Evolutionary conservation across 2,329 filamentous ascomycete species (phyloP).

Genomic region (Fusarium goolgardi): DNA sequence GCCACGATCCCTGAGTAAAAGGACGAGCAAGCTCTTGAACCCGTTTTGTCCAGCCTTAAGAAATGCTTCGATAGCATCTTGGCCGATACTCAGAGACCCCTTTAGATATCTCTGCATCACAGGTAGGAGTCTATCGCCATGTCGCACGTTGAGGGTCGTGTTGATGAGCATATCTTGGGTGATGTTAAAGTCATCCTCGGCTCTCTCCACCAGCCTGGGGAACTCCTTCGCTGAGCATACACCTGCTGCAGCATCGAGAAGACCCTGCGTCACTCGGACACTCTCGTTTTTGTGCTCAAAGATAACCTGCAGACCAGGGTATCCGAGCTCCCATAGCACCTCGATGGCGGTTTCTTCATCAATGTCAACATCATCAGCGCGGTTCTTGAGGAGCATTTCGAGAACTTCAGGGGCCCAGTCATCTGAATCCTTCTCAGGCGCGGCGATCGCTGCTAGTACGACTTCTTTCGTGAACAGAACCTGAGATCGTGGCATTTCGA

Average conservation of each 20-base stretch:
- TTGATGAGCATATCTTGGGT: slow-evolving; percentile 35
- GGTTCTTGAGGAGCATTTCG: slow-evolving; percentile 29
- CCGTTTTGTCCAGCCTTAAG: slow-evolving; percentile 25
- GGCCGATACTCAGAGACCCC: slow-evolving; percentile 11
- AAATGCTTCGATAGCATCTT: slow-evolving; percentile 27
- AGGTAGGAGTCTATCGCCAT: slow-evolving; percentile 27
- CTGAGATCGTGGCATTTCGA: slow-evolving; percentile 21
- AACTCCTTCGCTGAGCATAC: slow-evolving; percentile 30
- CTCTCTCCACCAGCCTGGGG: slow-evolving; percentile 12
- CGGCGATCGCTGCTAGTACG: slow-evolving; percentile 21
- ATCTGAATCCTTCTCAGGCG: slow-evolving; percentile 20
- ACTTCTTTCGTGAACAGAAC: slow-evolving; percentile 27
- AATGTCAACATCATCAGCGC: slow-evolving; percentile 28
- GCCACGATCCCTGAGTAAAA: slow-evolving; percentile 23
- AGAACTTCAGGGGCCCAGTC: slow-evolving; percentile 32
- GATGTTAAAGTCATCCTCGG: slow-evolving; percentile 28
- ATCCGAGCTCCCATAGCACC: slow-evolving; percentile 19
- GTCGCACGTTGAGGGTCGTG: slow-evolving; percentile 20
- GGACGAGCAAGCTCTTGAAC: slow-evolving; percentile 28
- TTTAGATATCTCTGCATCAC: slow-evolving; percentile 26
- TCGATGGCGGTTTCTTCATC: slow-evolving; percentile 26
- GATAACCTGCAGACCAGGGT: slow-evolving; percentile 20
- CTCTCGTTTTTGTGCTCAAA: slow-evolving; percentile 24
- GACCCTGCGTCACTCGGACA: slow-evolving; percentile 18
- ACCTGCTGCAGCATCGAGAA: slow-evolving; percentile 26